These are phyloP conservation scores for Pyricularia sp. DNA, from an alignment of 2,329 filamentous ascomycete genomes.

Conservation along the genomic window DNA sequence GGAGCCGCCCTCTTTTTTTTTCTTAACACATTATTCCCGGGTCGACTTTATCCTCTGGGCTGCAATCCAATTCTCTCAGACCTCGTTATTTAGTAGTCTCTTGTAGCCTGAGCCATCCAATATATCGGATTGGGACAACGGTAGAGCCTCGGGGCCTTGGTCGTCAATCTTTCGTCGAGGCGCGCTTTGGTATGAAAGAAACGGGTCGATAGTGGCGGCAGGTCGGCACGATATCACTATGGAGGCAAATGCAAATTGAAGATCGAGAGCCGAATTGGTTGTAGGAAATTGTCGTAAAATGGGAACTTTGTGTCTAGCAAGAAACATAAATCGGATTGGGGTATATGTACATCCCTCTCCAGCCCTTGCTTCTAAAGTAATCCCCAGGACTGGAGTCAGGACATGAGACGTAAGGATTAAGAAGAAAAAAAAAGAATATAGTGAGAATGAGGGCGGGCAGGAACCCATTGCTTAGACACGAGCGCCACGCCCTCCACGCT, in stretches of 20 bases:
- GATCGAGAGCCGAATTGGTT: neutral
- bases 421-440: constrained; percentile 1
- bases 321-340: constrained; percentile 3
- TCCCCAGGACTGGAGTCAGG: neutral
- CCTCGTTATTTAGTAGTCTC: too few relatives aligned
- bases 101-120: neutral
- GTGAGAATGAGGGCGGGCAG: neutral
- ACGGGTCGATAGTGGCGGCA: neutral
- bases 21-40: neutral
- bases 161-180: neutral
- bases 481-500: constrained; percentile 26
- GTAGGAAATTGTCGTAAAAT: neutral
- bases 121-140: neutral
- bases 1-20: neutral
- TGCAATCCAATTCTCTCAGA: neutral
- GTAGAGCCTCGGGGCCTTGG: neutral
- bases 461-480: constrained; percentile 6
- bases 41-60: neutral
- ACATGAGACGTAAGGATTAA: neutral
- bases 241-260: neutral
- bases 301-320: neutral
- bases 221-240: neutral
- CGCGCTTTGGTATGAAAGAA: neutral
- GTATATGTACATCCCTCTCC: constrained; percentile 2
- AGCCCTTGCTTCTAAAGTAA: neutral